A percentile compares a stretch with the other conserved stretches of the same genome.
phyloP scores from a whole-genome alignment of 148 eudicot genomes.

The Fagopyrum tataricum region DNA sequence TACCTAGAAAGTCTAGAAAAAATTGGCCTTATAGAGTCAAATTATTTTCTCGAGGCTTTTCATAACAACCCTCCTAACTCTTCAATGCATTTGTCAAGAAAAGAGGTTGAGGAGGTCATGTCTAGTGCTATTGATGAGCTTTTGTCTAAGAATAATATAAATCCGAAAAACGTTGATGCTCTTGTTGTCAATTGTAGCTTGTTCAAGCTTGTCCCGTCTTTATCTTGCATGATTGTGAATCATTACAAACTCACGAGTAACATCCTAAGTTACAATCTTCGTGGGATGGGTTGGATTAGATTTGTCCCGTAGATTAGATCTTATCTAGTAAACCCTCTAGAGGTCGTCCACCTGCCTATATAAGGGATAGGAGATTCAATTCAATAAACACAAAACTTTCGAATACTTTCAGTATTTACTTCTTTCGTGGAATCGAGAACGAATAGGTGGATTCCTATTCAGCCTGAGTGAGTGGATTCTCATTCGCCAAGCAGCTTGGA shows the following conservation, averaged over 20 bases:
- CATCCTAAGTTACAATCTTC: constrained; percentile 12
- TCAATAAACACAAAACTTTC: too few relatives aligned
- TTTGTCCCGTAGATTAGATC: too few relatives aligned
- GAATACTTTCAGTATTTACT: too few relatives aligned
- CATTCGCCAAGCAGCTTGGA: too few relatives aligned
- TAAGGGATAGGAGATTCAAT: too few relatives aligned
- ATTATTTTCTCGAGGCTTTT: constrained; percentile 14
- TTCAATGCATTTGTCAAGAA: constrained; percentile 7
- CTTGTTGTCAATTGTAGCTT: constrained; percentile 17
- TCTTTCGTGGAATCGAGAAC: too few relatives aligned
- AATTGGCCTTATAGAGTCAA: constrained; percentile 12
- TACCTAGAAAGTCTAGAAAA: constrained; percentile 11
- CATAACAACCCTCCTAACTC: constrained; percentile 13
- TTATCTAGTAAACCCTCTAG: too few relatives aligned
- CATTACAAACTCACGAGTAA: constrained; percentile 18
- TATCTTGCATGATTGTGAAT: constrained; percentile 16
- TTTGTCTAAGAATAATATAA: constrained; percentile 3
- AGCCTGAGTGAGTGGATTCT: too few relatives aligned
- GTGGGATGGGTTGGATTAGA: constrained; percentile 22
- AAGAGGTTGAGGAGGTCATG: constrained; percentile 19
- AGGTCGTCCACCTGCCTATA: too few relatives aligned
- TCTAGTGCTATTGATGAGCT: constrained; percentile 17
- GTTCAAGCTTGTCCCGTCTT: constrained; percentile 15
- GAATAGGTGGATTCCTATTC: too few relatives aligned
- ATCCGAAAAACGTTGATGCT: constrained; percentile 14